A percentile compares a stretch with the other conserved stretches of the same genome.
Evolutionary conservation across 176 grass and related monocot species (phyloP).

Genomic region (Aegilops umbellulata): DNA sequence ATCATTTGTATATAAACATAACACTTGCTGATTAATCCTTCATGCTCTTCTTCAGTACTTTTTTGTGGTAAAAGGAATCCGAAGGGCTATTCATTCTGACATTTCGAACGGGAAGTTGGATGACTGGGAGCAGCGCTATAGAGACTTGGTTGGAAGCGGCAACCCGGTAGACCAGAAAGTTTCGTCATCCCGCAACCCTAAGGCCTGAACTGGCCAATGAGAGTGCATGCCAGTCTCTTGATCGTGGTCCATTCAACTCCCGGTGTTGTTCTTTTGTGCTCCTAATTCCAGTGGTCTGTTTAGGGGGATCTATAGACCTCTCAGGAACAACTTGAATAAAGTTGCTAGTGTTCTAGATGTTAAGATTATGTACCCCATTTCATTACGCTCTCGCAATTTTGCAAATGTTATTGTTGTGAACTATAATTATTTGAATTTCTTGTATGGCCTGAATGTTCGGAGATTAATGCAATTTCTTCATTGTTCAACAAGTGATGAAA

Average conservation of each 20-base stretch:
- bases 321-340: slow-evolving; percentile 23
- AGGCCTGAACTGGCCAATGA: slow-evolving; percentile 21
- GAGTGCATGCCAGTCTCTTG: background rate
- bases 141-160: slow-evolving; percentile 56
- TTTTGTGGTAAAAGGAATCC: slow-evolving; percentile 73
- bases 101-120: slow-evolving; percentile 57
- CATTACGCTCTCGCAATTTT: slow-evolving; percentile 39
- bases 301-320: slow-evolving; percentile 40
- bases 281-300: slow-evolving; percentile 1
- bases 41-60: slow-evolving; percentile 64
- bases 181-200: slow-evolving; percentile 23
- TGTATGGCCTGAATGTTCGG: background rate
- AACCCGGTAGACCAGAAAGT: slow-evolving; percentile 32
- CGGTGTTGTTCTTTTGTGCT: background rate
- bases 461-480: too few relatives aligned
- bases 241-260: background rate
- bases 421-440: background rate
- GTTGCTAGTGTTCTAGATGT: slow-evolving; percentile 27
- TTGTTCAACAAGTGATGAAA: too few relatives aligned
- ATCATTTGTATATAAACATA: background rate
- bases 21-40: slow-evolving; percentile 1
- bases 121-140: slow-evolving; percentile 81
- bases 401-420: slow-evolving; percentile 22
- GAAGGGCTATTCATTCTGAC: slow-evolving; percentile 55
- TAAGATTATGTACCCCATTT: slow-evolving; percentile 29